phyloP scores from a whole-genome alignment of 2,329 filamentous ascomycete species.

The Pyrenochaeta sp. region DNA sequence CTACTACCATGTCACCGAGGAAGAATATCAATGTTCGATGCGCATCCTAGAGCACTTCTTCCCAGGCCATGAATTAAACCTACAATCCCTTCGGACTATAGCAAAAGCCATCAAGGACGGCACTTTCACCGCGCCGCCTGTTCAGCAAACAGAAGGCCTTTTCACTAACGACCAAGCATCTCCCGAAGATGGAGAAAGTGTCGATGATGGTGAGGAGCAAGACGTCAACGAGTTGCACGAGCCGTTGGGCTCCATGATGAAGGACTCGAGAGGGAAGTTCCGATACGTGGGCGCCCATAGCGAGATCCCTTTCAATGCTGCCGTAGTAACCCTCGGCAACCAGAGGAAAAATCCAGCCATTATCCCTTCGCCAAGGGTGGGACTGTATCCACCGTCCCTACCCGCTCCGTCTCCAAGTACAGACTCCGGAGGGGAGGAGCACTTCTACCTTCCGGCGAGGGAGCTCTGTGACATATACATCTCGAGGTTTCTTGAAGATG shows the following conservation, averaged over 20 bases:
- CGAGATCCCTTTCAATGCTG: conserved; percentile 50
- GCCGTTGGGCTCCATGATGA: conserved; percentile 49
- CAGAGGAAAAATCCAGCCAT: conserved; percentile 33
- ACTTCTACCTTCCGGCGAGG: conserved; percentile 41
- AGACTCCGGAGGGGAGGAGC: conserved; percentile 27
- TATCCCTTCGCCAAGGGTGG: conserved; percentile 41
- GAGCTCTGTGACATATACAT: conserved; percentile 43
- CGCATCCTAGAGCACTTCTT: conserved; percentile 49
- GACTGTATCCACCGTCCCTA: conserved; percentile 41
- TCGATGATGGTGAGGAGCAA: conserved; percentile 39
- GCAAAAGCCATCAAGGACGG: conserved; percentile 45
- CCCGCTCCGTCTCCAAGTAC: conserved; percentile 28
- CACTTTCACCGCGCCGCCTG: conserved; percentile 32
- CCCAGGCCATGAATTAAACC: conserved; percentile 46
- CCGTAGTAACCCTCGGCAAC: conserved; percentile 42
- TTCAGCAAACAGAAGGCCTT: conserved; percentile 33
- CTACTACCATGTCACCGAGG: conserved; percentile 52
- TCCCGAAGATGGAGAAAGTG: conserved; percentile 33
- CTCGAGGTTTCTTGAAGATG: conserved; percentile 45
- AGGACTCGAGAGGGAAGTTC: conserved; percentile 44
- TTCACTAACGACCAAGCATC: conserved; percentile 30
- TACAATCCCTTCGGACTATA: conserved; percentile 43
- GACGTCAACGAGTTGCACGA: conserved; percentile 48
- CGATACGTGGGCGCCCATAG: conserved; percentile 49
- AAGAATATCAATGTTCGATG: conserved; percentile 50